Evolutionary conservation across 192 early-diverging fungal species (phyloP), one percentile per base, ranked within the genome.

Genomic region (Helicostylum pulchrum): DNA sequence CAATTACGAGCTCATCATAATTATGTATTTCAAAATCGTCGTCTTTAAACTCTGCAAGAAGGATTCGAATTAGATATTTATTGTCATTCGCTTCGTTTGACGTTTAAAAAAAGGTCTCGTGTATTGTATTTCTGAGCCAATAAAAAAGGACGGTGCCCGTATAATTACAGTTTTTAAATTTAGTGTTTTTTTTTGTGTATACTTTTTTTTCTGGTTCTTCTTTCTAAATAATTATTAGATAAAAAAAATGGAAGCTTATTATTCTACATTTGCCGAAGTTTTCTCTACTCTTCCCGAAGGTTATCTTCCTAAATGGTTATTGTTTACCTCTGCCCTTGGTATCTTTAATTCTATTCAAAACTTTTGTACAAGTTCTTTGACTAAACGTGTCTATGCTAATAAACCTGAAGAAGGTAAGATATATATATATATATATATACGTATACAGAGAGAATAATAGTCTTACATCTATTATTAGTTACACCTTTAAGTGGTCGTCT

Each of bases 331-430:
- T 53, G 80, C 81, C 14, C 75, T 89, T 31, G 90, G 91, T 3
- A 72, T 91, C 44, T 92, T 93, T 79, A 95, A 98, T 77, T 85
- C 87, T 21, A 71, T 90, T 42, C 96, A 98, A 68, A 88, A 89
- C 75, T 90, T 89, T 67, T 66, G 88, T 21, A 90, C 90, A 7
- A 77, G 90, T 66, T 77, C 83, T 5, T 80, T 94, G 65, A 94
- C 90, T 7, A 78, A 84, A 20, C 78, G 84, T 31, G 87, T 98
- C 62, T 98, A 96, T 68, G 81, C 78, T 43, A 72, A 62, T 23
- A 82, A 79, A 53, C 83, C 85, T 23, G 70, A 77, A n/a, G 75
- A 88, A 76, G 85, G 87, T 87, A 73, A 32, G 50, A 17, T 53
- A 10, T 26, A 21, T 36, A 39, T 15, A 26, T 14, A 17, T 53